phyloP scores from a whole-genome alignment of 371 early-diverging fungal genomes.

The Parasitella parasitica region DNA sequence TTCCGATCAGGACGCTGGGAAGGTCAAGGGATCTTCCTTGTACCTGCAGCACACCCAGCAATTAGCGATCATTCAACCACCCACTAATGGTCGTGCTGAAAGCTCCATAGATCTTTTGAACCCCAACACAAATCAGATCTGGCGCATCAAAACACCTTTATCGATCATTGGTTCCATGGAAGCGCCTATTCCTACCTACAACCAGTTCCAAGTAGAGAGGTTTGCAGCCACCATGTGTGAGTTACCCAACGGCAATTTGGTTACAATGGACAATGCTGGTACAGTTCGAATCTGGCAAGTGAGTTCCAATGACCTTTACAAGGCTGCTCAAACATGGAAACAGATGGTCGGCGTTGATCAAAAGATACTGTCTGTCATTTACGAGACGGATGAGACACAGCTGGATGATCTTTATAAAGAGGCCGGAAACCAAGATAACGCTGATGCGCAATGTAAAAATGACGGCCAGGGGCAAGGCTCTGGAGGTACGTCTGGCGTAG shows the following conservation, averaged over 20 bases:
- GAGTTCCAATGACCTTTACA: conserved; percentile 51
- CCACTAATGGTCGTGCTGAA: conserved; percentile 59
- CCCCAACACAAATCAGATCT: conserved; percentile 51
- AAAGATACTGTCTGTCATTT: conserved; percentile 61
- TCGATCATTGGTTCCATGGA: conserved; percentile 51
- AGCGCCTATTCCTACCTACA: conserved; percentile 43
- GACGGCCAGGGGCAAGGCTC: conserved; percentile 34
- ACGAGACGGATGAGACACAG: conserved; percentile 47
- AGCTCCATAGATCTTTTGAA: conserved; percentile 66
- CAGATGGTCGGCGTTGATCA: conserved; percentile 74
- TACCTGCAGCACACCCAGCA: conserved; percentile 55
- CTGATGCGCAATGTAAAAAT: conserved; percentile 32
- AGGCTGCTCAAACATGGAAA: conserved; percentile 72
- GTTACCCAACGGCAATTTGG: conserved; percentile 61
- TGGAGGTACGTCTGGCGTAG: conserved; percentile 28
- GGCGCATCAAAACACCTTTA: conserved; percentile 65
- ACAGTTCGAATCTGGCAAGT: conserved; percentile 73
- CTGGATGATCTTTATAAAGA: conserved; percentile 27
- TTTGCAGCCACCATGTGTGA: conserved; percentile 62
- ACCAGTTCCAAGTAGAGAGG: conserved; percentile 53
- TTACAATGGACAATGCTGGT: conserved; percentile 69
- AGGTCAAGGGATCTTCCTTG: conserved; percentile 48
- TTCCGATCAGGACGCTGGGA: conserved; percentile 1
- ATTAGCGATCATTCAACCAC: conserved; percentile 58
- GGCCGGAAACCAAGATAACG: conserved; percentile 32